Base-by-base conservation (phyloP, 495 filamentous ascomycete species). In the Rhypophila decipiens region DNA sequence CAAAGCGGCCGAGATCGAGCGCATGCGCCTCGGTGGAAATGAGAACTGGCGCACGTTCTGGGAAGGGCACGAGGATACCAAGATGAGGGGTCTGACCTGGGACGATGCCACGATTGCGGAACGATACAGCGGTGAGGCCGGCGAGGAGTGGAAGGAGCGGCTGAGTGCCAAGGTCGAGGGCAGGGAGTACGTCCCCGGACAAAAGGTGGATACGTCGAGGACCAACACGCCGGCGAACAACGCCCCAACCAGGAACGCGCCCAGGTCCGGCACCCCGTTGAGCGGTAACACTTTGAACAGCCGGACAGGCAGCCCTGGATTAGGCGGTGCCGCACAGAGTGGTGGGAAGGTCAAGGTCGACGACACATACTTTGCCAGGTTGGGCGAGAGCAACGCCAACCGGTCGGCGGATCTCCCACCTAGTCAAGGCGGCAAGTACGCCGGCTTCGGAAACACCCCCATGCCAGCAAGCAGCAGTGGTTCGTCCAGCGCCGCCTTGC, bases 71-170 rank as follows among this genome's bases (percentile, higher is more conserved):
- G 61, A 76, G 15, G 72, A 78, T 31, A 90, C 82, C 45, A 72
- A 79, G 52, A 73, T 74, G 73, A 63, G 62, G 31, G 73, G 76
- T 5, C 56, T 77, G 1, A 69, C 52, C 49, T 96, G 90, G 78
- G 87, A 90, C 45, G 82, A 84, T 57, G 83, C 83, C 0, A 85
- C 78, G 1, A 85, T 96, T 38, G 81, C 85, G 33, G 90, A 95
- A 53, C 69, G 88, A 27, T 98, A 98, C 55, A 83, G 88, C 39
- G 83, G 86, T 22, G 83, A 86, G 40, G 85, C 85, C 1, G 93
- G 89, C 17, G 93, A 96, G 65, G 94, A 98, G 69, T 98, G 83
- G 75, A 97, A 97, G 64, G 94, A 96, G 65, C 76, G 91, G 52
- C 59, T 98, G 39, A 79, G 79, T 21, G 84, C 84, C 44, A 91